These are phyloP conservation scores for Phytopythium delawarense DNA, from an alignment of 352 stramenopile species.

Conservation along the genomic window DNA sequence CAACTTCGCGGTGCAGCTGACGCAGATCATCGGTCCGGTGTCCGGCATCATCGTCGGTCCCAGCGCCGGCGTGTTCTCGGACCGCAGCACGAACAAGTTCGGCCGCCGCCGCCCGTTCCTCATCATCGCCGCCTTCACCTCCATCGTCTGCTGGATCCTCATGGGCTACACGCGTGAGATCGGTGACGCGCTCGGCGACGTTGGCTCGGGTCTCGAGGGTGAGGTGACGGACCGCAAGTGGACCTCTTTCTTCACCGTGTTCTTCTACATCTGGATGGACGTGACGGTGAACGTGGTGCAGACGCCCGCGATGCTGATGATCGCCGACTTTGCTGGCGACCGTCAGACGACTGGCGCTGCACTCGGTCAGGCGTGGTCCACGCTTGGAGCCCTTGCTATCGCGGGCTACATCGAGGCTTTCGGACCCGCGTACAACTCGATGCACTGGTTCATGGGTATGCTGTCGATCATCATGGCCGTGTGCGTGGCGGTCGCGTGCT, in stretches of 20 bases:
- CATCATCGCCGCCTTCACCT: too few species aligned
- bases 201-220: too few species aligned
- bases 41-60: too few species aligned
- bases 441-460: constrained; percentile 29
- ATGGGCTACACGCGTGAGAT: too few species aligned
- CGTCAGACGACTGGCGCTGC: constrained; percentile 25
- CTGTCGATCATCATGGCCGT: constrained; percentile 20
- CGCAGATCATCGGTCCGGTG: too few species aligned
- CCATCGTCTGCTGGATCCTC: too few species aligned
- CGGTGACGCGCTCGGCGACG: too few species aligned
- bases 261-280: constrained; percentile 41
- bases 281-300: constrained; percentile 31
- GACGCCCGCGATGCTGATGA: constrained; percentile 23
- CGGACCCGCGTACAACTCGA: constrained; percentile 19
- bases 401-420: constrained; percentile 27
- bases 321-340: constrained; percentile 30
- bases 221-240: constrained; percentile 7
- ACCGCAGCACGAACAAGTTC: too few species aligned
- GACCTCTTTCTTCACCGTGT: constrained; percentile 22
- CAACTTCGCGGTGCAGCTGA: too few species aligned
- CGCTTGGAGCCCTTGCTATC: constrained; percentile 19
- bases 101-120: too few species aligned
- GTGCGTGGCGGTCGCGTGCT: background rate
- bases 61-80: too few species aligned
- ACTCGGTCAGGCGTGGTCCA: constrained; percentile 21